Evolutionary conservation across 257 asterid genomes (phyloP), one percentile per base, ranked within the genome.

Genomic region (Jacaranda copaia): DNA sequence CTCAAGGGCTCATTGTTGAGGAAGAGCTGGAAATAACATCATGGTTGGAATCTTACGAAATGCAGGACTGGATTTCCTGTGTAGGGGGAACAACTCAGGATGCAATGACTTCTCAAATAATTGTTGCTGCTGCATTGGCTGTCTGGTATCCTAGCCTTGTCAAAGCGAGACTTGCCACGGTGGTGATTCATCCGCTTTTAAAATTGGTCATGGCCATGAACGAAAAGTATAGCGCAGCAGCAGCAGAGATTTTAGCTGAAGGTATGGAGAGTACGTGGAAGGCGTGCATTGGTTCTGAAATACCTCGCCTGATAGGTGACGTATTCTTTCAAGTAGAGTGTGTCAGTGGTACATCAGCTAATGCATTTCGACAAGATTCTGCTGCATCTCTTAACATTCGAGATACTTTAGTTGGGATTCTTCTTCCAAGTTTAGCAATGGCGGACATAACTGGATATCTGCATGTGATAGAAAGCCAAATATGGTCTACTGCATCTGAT

Each of bases 401-500:
- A 81, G 98, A 93, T 75, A 81, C 91, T 77, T 82, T 95, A 81
- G 89, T 89, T 83, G 97, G 88, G 68, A 78, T 86, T 82, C 98
- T 95, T 83, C 97, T 95, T 79, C 98, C 98, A 53, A 91, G 96
- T 82, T 86, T 95, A 77, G 98, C 97, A 79, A 90, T 95, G 96
- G 93, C 99, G 51, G 99, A 95, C 75, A 82, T 91, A 80, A 83
- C 85, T 55, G 97, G 93, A 60, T 95, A 90, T 84, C 90, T 95
- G 77, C 90, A 90, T 84, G 99, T 91, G 75, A 89, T 93, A 42
- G 96, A 93, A 85, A 87, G 94, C 73, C 98, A 95, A 81, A 88
- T 95, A 64, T 95, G 98, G 98, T 93, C 99, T 61, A 95, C 99
- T 72, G 99, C 99, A 77, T 95, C 99, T 77, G 99, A 95, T 88